Percentiles rank a stretch among this genome's conserved stretches.
Evolutionary conservation across 1,284 basidiomycete genomes (phyloP).

Genomic region (Moniliophthora roreri): DNA sequence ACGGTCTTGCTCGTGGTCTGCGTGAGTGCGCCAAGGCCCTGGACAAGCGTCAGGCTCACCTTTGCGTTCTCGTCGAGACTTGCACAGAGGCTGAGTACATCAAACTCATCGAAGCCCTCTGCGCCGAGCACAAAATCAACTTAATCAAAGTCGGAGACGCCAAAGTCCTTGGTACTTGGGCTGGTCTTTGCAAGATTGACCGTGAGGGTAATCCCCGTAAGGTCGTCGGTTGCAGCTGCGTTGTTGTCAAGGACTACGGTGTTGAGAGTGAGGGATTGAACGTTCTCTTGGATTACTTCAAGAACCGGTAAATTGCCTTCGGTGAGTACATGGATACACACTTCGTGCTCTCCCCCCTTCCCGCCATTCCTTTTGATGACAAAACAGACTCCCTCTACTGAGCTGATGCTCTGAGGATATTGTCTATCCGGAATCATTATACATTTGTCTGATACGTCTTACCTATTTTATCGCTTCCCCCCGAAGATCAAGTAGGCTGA

Average conservation of each 20-base stretch:
- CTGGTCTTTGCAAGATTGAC: slow-evolving; percentile 99
- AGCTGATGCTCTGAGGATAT: slow-evolving; percentile 65
- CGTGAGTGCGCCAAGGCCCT: slow-evolving; percentile 98
- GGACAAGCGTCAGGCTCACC: slow-evolving; percentile 98
- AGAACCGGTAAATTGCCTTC: slow-evolving; percentile 70
- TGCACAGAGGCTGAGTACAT: slow-evolving; percentile 99
- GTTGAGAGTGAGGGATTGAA: slow-evolving; percentile 94
- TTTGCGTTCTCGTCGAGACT: slow-evolving; percentile 98
- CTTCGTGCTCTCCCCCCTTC: slow-evolving; percentile 11
- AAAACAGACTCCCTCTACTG: slow-evolving; percentile 88
- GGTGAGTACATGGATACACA: slow-evolving; percentile 29
- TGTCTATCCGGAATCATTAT: slow-evolving; percentile 88
- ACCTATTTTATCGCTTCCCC: background rate
- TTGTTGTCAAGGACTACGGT: slow-evolving; percentile 98
- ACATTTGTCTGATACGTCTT: slow-evolving; percentile 55
- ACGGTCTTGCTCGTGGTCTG: slow-evolving; percentile 97
- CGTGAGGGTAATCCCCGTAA: slow-evolving; percentile 98
- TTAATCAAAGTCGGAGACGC: slow-evolving; percentile 98
- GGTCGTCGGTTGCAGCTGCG: slow-evolving; percentile 94
- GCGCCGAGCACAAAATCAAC: slow-evolving; percentile 99
- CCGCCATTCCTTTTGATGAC: slow-evolving; percentile 53
- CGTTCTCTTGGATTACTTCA: slow-evolving; percentile 97
- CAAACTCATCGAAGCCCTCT: slow-evolving; percentile 99
- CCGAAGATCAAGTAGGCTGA: background rate
- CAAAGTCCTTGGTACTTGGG: slow-evolving; percentile 98